Evolutionary conservation across 306 rosid species (phyloP), one percentile per base, ranked within the genome.

Genomic region (Cercis canadensis): DNA sequence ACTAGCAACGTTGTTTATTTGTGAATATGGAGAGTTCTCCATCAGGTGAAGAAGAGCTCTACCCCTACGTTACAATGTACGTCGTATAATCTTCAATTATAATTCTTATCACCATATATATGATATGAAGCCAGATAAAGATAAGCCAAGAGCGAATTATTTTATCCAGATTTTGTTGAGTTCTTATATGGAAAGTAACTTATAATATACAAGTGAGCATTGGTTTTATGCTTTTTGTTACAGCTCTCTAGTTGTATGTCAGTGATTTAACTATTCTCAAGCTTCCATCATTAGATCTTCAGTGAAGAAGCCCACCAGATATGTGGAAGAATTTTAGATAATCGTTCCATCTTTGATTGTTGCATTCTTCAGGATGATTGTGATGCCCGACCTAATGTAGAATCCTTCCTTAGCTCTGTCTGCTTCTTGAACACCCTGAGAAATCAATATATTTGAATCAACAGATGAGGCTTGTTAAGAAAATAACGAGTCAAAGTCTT

Each of bases 341-440:
- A 90, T 63, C 18, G 88, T 87, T 80, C 93, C 92, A 60, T 90
- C 98, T 81, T 84, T 85, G 34, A 92, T 85, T 12, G 88, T 90
- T 46, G 97, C 96, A 65, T 92, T 86, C 88, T 92, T 92, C 78
- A 88, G 43, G 10, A 83, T 86, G 52, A 79, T 58, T 0, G 92
- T 85, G 72, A 92, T 87, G 53, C 98, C 98, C 0, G 92, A 86
- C 75, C 92, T 75, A 3, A 88, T 83, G 82, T 87, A 87, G 45
- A 92, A 92, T 56, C 97, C 98, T 62, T 90, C 97, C 7, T 81
- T 77, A 0, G 87, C 58, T 60, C 80, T 87, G 17, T 92, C 98
- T 9, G 93, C 97, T 82, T 92, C 98, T 78, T 90, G 52, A 44
- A 92, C 92, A n/a, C 82, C 96, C 99, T 95, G 85, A 72, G 13